A percentile compares a stretch with the other conserved stretches of the same genome.
phyloP scores from a whole-genome alignment of 768 basidiomycete genomes.

The Tylopilus rubrobrunneus region DNA sequence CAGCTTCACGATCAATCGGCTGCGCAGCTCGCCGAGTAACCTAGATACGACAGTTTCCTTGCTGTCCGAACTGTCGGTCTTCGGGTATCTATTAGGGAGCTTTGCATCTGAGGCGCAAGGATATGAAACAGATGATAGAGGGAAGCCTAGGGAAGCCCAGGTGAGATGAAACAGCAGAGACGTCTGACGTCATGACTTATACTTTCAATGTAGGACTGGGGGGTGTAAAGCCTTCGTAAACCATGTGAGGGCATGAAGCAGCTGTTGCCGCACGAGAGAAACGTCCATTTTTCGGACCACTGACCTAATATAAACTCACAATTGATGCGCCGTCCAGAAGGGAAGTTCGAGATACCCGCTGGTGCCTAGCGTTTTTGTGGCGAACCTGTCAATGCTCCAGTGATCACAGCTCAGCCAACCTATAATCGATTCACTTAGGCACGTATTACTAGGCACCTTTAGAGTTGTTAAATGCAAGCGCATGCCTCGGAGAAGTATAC shows the following conservation, averaged over 20 bases:
- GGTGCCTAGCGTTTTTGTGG: too few species aligned
- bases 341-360: too few species aligned
- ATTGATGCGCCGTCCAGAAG: too few species aligned
- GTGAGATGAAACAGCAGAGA: background rate
- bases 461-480: too few species aligned
- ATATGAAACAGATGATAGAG: slow-evolving; percentile 7
- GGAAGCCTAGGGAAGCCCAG: too few species aligned
- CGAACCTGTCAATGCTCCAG: background rate
- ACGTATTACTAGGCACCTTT: too few species aligned
- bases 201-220: too few species aligned
- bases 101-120: background rate
- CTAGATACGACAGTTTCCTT: background rate
- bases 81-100: background rate
- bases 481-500: too few species aligned
- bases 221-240: background rate
- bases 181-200: background rate
- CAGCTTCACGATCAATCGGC: background rate
- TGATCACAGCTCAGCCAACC: too few species aligned
- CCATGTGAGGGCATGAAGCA: too few species aligned
- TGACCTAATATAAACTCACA: background rate
- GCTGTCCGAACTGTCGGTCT: background rate
- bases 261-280: background rate
- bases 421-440: too few species aligned
- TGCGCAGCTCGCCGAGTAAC: background rate
- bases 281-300: background rate